Base-by-base conservation (phyloP, 179 eudicot genomes). In the Sideroxylon spinosum region DNA sequence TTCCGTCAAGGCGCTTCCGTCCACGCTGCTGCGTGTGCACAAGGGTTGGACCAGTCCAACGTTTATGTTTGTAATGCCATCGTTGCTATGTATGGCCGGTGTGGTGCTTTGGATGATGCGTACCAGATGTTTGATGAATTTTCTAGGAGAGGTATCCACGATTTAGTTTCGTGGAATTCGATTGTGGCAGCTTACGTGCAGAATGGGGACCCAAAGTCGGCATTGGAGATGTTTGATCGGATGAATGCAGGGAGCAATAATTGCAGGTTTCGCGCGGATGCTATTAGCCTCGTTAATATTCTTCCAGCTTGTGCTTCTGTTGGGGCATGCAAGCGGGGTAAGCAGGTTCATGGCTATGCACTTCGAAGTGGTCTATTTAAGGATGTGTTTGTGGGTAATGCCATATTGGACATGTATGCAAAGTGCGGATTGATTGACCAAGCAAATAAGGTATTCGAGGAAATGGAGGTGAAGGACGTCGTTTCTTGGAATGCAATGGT, bases 401-500 rank as follows among this genome's bases (percentile, higher is more conserved):
- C 90, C 4, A 48, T 89, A 55, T 84, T 92, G 22, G 94, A 89
- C 73, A 85, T 89, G 90, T 92, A 92, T 81, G 91, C 91, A 14
- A 92, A 92, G 80, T 83, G 89, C 71, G 91, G 86, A 62, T 74
- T 84, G 75, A 76, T 90, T 86, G 90, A 86, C 73, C 82, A 87
- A 67, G 94, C 92, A 4, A 83, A 70, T 53, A 79, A 71, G 77
- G 86, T 92, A 70, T 90, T 92, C 53, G 86, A 80, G 66, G 50
- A 82, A 62, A 92, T 92, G 87, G 81, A 84, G 76, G 80, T 78
- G 61, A 89, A 87, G 82, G 97, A 92, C 80, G 91, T 92, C 53
- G 97, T 92, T 65, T 85, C 92, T 49, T 92, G 97, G 94, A 92
- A 92, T 81, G 87, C 90, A 28, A 83, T 92, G 91, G 93, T 92